Evolutionary conservation across 345 rosid genomes (phyloP).

Genomic region (Xanthoceras sorbifolium): DNA sequence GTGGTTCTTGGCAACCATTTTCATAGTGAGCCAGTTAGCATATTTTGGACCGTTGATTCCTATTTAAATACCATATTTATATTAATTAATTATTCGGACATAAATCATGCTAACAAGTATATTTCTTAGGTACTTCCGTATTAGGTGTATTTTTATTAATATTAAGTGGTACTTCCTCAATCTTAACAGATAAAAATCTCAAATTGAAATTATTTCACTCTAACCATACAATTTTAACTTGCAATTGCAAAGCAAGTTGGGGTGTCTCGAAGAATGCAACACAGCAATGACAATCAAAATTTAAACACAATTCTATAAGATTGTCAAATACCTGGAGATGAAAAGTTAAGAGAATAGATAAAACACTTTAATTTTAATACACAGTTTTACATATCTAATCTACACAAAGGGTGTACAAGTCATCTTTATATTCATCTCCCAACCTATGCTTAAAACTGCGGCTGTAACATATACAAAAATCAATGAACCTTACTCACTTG

Average conservation of each 20-base stretch:
- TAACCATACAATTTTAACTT: neutral
- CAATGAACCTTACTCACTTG: neutral
- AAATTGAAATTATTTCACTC: neutral
- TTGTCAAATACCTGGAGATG: neutral
- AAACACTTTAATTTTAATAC: neutral
- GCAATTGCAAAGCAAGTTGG: neutral
- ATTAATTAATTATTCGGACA: too few species aligned
- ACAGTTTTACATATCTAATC: conserved; percentile 22
- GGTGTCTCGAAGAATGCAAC: neutral
- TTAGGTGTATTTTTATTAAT: too few species aligned
- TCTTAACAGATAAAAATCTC: too few species aligned
- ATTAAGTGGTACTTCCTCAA: neutral
- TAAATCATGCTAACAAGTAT: too few species aligned
- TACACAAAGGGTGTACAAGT: neutral
- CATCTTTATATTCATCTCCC: conserved; percentile 8
- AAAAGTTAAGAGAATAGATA: neutral
- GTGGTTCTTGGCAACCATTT: too few species aligned
- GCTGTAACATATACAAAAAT: neutral
- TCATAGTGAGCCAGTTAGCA: too few species aligned
- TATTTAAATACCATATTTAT: too few species aligned
- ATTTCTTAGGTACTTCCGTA: too few species aligned
- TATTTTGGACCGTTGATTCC: too few species aligned
- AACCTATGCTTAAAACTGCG: conserved; percentile 14
- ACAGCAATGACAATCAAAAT: neutral
- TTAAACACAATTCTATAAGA: neutral